Evolutionary conservation across 805 yeast genomes (phyloP).

Genomic region (Candida hispaniensis): DNA sequence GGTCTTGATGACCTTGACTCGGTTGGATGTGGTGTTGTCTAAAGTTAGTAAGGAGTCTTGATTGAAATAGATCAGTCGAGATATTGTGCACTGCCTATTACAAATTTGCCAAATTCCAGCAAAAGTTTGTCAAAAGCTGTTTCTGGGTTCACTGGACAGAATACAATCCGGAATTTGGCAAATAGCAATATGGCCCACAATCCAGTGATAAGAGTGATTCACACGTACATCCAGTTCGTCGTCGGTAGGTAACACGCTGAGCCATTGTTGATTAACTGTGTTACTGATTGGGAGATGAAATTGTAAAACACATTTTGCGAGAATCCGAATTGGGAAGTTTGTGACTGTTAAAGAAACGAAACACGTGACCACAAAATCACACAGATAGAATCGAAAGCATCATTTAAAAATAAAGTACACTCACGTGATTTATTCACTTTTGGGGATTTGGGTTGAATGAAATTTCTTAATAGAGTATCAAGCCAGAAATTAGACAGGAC

Average conservation of each 20-base stretch:
- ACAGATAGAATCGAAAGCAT: too few relatives aligned
- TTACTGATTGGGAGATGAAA: conserved; percentile 16
- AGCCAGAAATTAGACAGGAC: too few relatives aligned
- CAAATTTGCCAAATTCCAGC: conserved; percentile 1
- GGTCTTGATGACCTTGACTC: conserved; percentile 98
- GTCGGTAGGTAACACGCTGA: conserved; percentile 98
- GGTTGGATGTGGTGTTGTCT: conserved; percentile 99
- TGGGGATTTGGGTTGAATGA: too few relatives aligned
- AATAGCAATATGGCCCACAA: not conserved
- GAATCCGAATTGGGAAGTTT: conserved; percentile 3
- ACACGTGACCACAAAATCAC: too few relatives aligned
- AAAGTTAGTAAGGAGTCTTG: conserved; percentile 16
- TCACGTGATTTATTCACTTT: not conserved
- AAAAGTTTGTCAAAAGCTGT: conserved; percentile 22
- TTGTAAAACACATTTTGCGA: conserved; percentile 4
- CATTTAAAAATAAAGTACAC: not conserved
- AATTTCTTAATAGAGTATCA: too few relatives aligned
- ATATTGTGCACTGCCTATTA: conserved; percentile 3
- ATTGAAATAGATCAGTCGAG: not conserved
- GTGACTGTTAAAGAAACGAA: conserved; percentile 10
- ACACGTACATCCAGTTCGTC: conserved; percentile 96
- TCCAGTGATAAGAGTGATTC: conserved; percentile 25
- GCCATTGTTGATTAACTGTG: conserved; percentile 57
- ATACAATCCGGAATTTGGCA: not conserved
- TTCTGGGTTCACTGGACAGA: too few relatives aligned